Base-by-base conservation (phyloP, 345 rosid species). In the Linum usitatissimum region DNA sequence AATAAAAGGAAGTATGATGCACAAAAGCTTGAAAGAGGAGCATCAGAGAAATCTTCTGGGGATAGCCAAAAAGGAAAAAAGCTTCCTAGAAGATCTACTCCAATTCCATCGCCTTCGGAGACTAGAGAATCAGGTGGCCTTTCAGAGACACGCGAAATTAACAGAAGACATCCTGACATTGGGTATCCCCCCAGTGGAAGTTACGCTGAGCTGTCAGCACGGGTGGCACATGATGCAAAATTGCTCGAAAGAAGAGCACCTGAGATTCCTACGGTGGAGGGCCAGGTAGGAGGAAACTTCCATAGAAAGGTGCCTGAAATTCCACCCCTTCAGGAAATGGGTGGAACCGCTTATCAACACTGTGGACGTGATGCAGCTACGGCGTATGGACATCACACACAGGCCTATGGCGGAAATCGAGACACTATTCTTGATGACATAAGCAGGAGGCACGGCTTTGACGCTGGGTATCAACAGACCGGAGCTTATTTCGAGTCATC, bases 341-440 rank as follows among this genome's bases (percentile, higher is more conserved):
- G 18, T 18, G 58, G 3, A 55, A 23, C 18, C n/a, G 12, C 21
- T 55, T 23, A 14, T 23, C 10, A 21, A 31, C 55, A 60, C 57
- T 10, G 23, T 28, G 70, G 63, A 3, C 59, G 45, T 5, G 20
- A 55, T 5, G 6, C 13, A 8, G 48, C 58, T 48, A 42, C 62
- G 61, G 67, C 66, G 10, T 70, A 54, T 21, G 17, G 23, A 34
- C 75, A 57, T 14, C 64, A 42, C 65, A 76, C 76, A 76, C 53
- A 69, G 31, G 66, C 76, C 60, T 74, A 69, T 72, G 71, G 66
- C 62, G 72, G 66, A 59, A 53, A 55, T 57, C 2, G 18, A 54
- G 55, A 79, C 57, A 70, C 62, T 57, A 56, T 70, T 42, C 57
- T 67, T 4, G 80, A 74, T 64, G 82, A 67, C 55, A 71, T 68